phyloP scores from a whole-genome alignment of 2,329 filamentous ascomycete species.

The Exophiala mesophila region DNA sequence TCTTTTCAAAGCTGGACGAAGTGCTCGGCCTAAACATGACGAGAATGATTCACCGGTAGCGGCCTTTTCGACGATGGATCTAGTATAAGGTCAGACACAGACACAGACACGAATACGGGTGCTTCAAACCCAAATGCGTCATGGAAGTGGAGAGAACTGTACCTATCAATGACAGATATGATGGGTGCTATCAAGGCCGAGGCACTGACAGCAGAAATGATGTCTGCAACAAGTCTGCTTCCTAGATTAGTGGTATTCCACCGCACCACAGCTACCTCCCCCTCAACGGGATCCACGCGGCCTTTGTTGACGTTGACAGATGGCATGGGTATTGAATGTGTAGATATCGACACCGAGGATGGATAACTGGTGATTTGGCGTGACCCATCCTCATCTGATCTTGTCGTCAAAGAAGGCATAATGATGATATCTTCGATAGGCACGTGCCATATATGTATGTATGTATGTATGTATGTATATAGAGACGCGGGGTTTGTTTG shows the following conservation, averaged over 20 bases:
- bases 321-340: constrained; percentile 7
- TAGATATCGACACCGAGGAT: not conserved
- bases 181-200: constrained; percentile 74
- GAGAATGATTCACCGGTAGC: constrained; percentile 37
- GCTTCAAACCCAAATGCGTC: too few relatives aligned
- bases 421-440: not conserved
- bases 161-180: constrained; percentile 86
- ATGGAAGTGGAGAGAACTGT: constrained; percentile 26
- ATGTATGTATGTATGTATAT: too few relatives aligned
- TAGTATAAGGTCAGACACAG: too few relatives aligned
- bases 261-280: constrained; percentile 18
- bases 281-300: constrained; percentile 5
- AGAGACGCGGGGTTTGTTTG: too few relatives aligned
- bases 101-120: too few relatives aligned
- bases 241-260: constrained; percentile 77
- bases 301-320: constrained; percentile 6
- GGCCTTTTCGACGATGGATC: constrained; percentile 48
- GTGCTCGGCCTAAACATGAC: constrained; percentile 37
- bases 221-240: constrained; percentile 62
- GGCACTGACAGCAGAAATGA: constrained; percentile 63
- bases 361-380: not conserved
- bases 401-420: constrained; percentile 9
- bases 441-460: constrained; percentile 11
- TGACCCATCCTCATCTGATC: constrained; percentile 6
- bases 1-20: constrained; percentile 36